phyloP scores from a whole-genome alignment of 2,329 filamentous ascomycete genomes.

The Alternaria infectoria region DNA sequence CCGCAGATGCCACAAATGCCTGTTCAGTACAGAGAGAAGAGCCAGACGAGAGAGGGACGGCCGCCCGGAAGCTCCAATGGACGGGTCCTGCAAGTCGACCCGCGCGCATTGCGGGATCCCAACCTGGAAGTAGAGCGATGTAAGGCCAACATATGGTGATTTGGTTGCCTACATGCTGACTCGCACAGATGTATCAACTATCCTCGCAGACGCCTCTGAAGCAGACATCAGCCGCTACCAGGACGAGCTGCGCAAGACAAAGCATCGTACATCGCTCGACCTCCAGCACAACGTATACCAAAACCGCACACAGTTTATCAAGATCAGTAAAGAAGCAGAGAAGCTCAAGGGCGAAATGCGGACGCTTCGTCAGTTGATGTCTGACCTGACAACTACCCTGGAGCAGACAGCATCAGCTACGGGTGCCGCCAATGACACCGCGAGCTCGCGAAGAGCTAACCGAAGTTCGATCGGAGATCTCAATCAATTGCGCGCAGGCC shows the following conservation, averaged over 20 bases:
- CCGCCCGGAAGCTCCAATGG: conserved; percentile 57
- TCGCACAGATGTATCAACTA: conserved; percentile 64
- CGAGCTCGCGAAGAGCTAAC: conserved; percentile 65
- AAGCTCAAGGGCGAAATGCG: conserved; percentile 97
- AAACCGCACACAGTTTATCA: conserved; percentile 97
- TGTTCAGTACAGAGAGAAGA: conserved; percentile 63
- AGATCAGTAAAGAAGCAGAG: conserved; percentile 98
- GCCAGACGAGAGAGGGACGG: conserved; percentile 51
- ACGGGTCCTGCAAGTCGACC: conserved; percentile 72
- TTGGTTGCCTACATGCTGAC: conserved; percentile 5
- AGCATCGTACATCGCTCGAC: conserved; percentile 78
- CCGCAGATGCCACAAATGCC: conserved; percentile 65
- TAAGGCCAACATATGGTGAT: conserved; percentile 48
- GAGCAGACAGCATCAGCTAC: conserved; percentile 55
- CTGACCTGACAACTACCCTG: conserved; percentile 72
- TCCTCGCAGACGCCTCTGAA: conserved; percentile 85
- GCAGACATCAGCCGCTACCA: conserved; percentile 86
- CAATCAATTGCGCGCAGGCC: conserved; percentile 71
- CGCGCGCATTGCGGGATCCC: conserved; percentile 79
- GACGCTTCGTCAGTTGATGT: conserved; percentile 86
- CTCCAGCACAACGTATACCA: conserved; percentile 96
- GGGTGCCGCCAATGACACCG: conserved; percentile 42
- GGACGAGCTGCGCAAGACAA: conserved; percentile 74
- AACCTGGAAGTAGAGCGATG: conserved; percentile 80
- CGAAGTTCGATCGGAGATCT: conserved; percentile 85